Evolutionary conservation across 169 alveolate genomes (phyloP).

Genomic region (Plasmodium vivax): DNA sequence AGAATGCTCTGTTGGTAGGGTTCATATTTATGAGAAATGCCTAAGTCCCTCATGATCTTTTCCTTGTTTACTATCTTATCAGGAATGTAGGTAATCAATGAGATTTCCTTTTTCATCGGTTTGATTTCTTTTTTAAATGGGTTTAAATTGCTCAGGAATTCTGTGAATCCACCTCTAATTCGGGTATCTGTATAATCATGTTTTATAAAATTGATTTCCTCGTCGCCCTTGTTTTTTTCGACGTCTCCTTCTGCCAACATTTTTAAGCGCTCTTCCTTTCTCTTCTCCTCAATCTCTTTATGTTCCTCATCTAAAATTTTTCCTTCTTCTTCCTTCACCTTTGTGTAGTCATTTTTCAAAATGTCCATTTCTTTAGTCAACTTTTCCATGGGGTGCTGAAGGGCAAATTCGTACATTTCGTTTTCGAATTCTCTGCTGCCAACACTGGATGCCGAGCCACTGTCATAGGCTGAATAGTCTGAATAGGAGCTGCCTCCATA

Average conservation of each 20-base stretch:
- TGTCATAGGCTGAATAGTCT: neutral
- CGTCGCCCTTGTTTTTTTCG: neutral
- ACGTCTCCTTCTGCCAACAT: neutral
- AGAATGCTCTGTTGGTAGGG: neutral
- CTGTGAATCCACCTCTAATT: neutral
- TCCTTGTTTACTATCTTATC: too few relatives aligned
- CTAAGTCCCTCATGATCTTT: neutral
- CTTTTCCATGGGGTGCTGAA: neutral
- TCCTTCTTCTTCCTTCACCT: neutral
- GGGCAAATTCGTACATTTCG: neutral
- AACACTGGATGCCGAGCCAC: neutral
- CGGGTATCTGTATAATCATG: neutral
- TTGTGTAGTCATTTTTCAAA: neutral
- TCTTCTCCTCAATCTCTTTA: neutral
- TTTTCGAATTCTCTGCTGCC: neutral
- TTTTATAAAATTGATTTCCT: neutral
- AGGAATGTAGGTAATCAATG: neutral
- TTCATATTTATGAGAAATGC: slow-evolving; percentile 1
- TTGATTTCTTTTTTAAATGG: slow-evolving; percentile 15
- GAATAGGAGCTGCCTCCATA: neutral
- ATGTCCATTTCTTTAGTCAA: neutral
- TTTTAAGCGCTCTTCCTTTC: slow-evolving; percentile 8
- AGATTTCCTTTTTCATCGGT: slow-evolving; percentile 7
- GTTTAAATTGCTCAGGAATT: slow-evolving; percentile 18
- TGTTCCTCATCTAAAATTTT: neutral